These are phyloP conservation scores for Pythium chondricola DNA, from an alignment of 352 stramenopile genomes.

Conservation along the genomic window DNA sequence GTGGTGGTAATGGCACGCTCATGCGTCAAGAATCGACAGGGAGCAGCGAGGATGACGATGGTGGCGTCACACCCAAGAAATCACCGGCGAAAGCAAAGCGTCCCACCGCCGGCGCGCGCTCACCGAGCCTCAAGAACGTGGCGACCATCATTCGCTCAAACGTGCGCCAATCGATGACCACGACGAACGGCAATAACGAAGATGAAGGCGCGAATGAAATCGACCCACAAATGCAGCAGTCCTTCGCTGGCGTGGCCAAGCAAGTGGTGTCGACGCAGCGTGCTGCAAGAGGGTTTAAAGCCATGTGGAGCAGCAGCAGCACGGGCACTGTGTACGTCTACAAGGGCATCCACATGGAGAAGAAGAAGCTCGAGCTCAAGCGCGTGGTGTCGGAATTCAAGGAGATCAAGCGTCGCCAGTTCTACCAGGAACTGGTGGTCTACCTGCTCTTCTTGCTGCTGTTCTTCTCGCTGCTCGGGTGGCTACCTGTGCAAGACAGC, in stretches of 20 bases:
- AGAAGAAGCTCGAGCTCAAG: slow-evolving; percentile 83
- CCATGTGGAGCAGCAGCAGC: slow-evolving; percentile 64
- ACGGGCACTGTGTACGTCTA: slow-evolving; percentile 48
- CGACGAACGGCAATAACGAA: not conserved
- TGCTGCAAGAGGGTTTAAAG: slow-evolving; percentile 60
- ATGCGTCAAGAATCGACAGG: slow-evolving; percentile 17
- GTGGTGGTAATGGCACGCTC: slow-evolving; percentile 15
- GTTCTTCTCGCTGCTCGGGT: slow-evolving; percentile 73
- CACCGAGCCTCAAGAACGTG: slow-evolving; percentile 57
- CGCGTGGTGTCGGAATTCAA: slow-evolving; percentile 79
- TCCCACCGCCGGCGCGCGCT: slow-evolving; percentile 14
- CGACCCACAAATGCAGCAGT: slow-evolving; percentile 12
- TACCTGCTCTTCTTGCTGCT: slow-evolving; percentile 74
- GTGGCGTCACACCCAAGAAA: not conserved
- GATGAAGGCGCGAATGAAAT: too few species aligned
- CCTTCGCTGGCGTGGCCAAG: slow-evolving; percentile 69
- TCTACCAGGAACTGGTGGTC: slow-evolving; percentile 85
- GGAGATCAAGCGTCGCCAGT: slow-evolving; percentile 81
- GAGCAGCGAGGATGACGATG: slow-evolving; percentile 25
- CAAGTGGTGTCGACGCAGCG: slow-evolving; percentile 69
- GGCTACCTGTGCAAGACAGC: slow-evolving; percentile 75
- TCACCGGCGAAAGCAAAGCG: not conserved
- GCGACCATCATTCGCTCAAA: slow-evolving; percentile 56
- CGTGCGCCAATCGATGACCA: slow-evolving; percentile 31
- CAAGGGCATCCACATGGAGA: slow-evolving; percentile 86